Evolutionary conservation across 2,329 filamentous ascomycete species (phyloP).

Genomic region (Colletotrichum plurivorum): DNA sequence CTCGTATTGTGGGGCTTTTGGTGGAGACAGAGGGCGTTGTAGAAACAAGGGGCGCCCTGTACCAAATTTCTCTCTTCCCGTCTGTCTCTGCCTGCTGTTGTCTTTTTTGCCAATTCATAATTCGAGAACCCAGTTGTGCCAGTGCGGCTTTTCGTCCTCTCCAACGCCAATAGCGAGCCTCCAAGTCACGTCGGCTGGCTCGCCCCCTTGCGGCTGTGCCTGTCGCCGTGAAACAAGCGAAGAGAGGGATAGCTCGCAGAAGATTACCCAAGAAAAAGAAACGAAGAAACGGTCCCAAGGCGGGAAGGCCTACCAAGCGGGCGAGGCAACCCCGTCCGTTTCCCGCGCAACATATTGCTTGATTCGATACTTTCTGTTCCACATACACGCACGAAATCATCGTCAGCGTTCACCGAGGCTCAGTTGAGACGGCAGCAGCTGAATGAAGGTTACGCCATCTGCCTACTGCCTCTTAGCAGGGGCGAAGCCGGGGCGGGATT

Average conservation of each 20-base stretch:
- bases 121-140: not conserved
- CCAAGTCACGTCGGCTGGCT: not conserved
- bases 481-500: not conserved
- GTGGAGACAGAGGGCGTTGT: slow-evolving; percentile 3
- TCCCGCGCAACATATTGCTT: not conserved
- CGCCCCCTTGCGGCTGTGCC: slow-evolving; percentile 4
- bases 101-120: slow-evolving; percentile 8
- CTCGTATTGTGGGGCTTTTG: no score
- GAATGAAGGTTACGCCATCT: not conserved
- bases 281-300: not conserved
- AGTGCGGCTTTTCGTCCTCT: not conserved
- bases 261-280: not conserved
- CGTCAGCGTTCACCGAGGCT: no score
- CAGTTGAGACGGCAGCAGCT: not conserved
- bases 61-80: not conserved
- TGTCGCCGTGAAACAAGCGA: slow-evolving; percentile 1
- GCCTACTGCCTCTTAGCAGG: not conserved
- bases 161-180: slow-evolving; percentile 8
- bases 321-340: not conserved
- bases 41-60: not conserved
- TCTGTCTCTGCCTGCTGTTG: not conserved
- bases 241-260: not conserved
- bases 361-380: not conserved
- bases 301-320: not conserved
- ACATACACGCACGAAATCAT: not conserved